Base-by-base conservation (phyloP, 1,284 basidiomycete genomes). In the Puccinia coronata region DNA sequence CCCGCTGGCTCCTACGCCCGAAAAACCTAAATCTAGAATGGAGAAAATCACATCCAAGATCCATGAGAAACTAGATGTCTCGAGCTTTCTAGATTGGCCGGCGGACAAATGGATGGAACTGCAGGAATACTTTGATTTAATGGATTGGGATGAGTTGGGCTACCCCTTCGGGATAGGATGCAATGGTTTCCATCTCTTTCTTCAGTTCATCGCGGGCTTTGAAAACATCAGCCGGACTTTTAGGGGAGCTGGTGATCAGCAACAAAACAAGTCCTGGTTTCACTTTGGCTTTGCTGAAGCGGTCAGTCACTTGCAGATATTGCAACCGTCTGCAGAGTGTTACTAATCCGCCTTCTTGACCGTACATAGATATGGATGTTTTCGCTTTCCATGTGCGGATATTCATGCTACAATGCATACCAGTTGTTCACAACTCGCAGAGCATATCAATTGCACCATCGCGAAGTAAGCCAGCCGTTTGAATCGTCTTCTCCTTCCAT, bases 351-450 rank as follows among this genome's bases (percentile, higher is more conserved):
- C n/a, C 23, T 63, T 59, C n/a, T 25, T 28, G 23, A 59, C 31
- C 61, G 6, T 63, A 20, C 28, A 34, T 41, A 79, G 77, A 41
- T 71, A 23, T n/a, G 49, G 1, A 14, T 79, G 20, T 61, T 86
- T 91, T 82, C 91, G 12, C 43, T 85, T 47, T 18, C 84, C 0
- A 83, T 87, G 25, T 73, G 86, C 36, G 16, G 84, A 0, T 51
- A 82, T n/a, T 85, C 85, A 16, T 39, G 84, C 3, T 82, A 81
- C 3, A 87, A 87, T 77, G 83, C 84, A 0, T 82, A 84, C 2
- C 86, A 84, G 72, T 82, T 86, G 9, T 86, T 85, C 79, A 85
- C 83, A 3, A 70, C 84, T 5, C 82, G 83, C 34, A 80, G 85
- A 51, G 83, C 84, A n/a, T 87, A 87, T 77, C 82, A 84, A 39